Conservation (phyloP, 1,139 yeast genomes). For the Sugiyamaella japonica region DNA sequence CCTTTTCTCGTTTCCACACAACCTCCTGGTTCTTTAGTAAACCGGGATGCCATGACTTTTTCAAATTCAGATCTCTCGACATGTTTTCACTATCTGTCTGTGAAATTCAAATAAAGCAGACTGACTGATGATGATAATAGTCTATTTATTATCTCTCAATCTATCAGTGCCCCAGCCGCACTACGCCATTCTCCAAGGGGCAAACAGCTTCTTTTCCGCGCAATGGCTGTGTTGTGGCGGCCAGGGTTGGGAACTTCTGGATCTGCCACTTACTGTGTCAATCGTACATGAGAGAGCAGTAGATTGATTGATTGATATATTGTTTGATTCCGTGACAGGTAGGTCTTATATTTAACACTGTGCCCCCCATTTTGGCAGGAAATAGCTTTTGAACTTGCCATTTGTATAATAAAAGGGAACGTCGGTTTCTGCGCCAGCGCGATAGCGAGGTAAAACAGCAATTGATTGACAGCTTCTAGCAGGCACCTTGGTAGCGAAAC, state of each 20-base stretch:
- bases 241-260: neutral
- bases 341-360: constrained; percentile 5
- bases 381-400: neutral
- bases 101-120: too few relatives aligned
- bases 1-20: constrained; percentile 84
- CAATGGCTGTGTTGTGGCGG: neutral
- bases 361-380: constrained; percentile 12
- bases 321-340: constrained; percentile 11
- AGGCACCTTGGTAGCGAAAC: neutral
- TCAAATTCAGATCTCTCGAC: constrained; percentile 82
- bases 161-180: neutral
- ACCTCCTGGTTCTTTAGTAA: constrained; percentile 79
- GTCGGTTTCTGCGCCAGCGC: neutral
- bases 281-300: neutral
- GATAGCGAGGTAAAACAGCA: neutral
- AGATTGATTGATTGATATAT: neutral
- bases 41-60: constrained; percentile 97
- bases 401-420: constrained; percentile 4
- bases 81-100: constrained; percentile 22
- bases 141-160: too few relatives aligned
- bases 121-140: too few relatives aligned
- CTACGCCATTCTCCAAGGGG: neutral
- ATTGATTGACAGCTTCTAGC: neutral
- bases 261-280: neutral
- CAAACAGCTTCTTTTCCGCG: neutral